Percentiles rank a stretch among this genome's conserved stretches.
These are phyloP conservation scores for Puya raimondii DNA, from an alignment of 176 grass and related monocot genomes.

Conservation along the genomic window DNA sequence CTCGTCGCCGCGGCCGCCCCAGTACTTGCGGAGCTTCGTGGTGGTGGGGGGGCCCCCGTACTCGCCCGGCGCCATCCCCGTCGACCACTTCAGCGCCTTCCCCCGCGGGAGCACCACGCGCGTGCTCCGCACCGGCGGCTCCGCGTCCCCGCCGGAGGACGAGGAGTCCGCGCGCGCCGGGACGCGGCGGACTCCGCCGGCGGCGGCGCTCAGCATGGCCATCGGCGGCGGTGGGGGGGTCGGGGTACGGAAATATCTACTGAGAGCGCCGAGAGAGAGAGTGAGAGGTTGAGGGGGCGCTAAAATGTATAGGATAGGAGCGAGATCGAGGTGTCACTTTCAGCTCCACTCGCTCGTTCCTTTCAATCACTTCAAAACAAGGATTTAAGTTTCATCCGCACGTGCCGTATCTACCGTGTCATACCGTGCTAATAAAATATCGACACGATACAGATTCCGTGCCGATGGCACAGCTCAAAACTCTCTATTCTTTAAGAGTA, in stretches of 20 bases:
- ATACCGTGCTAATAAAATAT: no score
- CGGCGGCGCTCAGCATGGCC: constrained; percentile 34
- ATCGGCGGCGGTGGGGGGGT: constrained; percentile 13
- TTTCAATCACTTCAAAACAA: no score
- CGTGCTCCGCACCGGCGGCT: constrained; percentile 23
- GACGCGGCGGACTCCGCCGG: constrained; percentile 8
- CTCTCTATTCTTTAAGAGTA: no score
- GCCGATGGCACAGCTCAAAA: no score
- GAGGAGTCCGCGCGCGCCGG: constrained; percentile 15
- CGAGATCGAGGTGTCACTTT: background rate
- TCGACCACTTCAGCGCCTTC: constrained; percentile 88
- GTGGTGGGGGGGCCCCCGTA: constrained; percentile 73
- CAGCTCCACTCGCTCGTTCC: background rate
- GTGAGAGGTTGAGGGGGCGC: background rate
- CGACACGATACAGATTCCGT: no score
- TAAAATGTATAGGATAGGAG: background rate
- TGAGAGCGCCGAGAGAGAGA: background rate
- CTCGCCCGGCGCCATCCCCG: constrained; percentile 70
- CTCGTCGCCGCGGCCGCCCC: constrained; percentile 70
- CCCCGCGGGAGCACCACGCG: constrained; percentile 66
- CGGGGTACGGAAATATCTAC: constrained; percentile 21
- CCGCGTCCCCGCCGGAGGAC: constrained; percentile 29
- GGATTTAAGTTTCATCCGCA: no score
- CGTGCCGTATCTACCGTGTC: no score
- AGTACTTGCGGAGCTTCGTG: constrained; percentile 76